A percentile compares a stretch with the other conserved stretches of the same genome.
These are phyloP conservation scores for Geotrichum macrosporum DNA, from an alignment of 1,139 yeast species.

Conservation along the genomic window DNA sequence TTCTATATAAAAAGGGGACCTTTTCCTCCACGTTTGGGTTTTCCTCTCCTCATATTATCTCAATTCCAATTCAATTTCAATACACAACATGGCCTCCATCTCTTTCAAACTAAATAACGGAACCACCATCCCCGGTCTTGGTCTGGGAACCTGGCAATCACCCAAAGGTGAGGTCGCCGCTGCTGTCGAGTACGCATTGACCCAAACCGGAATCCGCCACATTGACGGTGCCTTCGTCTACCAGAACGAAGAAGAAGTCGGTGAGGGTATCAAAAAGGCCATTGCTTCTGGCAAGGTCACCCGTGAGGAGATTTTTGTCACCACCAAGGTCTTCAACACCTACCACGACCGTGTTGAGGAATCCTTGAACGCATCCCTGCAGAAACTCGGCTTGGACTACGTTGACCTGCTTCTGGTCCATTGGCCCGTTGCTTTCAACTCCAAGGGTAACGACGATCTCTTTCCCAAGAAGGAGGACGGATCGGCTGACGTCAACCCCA, in stretches of 20 bases:
- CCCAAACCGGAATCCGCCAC: constrained; percentile 51
- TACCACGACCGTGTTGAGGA: constrained; percentile 58
- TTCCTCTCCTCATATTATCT: too few species aligned
- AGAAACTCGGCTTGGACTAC: constrained; percentile 68
- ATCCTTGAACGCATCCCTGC: constrained; percentile 59
- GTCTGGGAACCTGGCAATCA: constrained; percentile 62
- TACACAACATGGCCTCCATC: constrained; percentile 20
- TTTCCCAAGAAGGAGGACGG: constrained; percentile 46
- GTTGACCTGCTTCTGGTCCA: constrained; percentile 81
- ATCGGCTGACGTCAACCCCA: constrained; percentile 42
- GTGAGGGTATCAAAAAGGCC: constrained; percentile 40
- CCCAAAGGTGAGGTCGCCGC: constrained; percentile 38
- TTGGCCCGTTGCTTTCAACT: constrained; percentile 70
- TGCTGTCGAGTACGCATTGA: constrained; percentile 29
- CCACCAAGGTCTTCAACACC: constrained; percentile 78
- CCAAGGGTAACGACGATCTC: constrained; percentile 41
- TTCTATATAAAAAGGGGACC: too few species aligned
- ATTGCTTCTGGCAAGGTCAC: constrained; percentile 26
- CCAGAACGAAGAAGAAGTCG: constrained; percentile 55
- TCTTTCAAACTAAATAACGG: constrained; percentile 37
- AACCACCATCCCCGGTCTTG: constrained; percentile 45
- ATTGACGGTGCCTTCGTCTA: constrained; percentile 60
- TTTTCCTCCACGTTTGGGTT: too few species aligned
- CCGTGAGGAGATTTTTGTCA: constrained; percentile 67
- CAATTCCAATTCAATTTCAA: too few species aligned